Evolutionary conservation across 1,284 basidiomycete species (phyloP), one percentile per base, ranked within the genome.

Genomic region (Ganoderma leucocontextum): DNA sequence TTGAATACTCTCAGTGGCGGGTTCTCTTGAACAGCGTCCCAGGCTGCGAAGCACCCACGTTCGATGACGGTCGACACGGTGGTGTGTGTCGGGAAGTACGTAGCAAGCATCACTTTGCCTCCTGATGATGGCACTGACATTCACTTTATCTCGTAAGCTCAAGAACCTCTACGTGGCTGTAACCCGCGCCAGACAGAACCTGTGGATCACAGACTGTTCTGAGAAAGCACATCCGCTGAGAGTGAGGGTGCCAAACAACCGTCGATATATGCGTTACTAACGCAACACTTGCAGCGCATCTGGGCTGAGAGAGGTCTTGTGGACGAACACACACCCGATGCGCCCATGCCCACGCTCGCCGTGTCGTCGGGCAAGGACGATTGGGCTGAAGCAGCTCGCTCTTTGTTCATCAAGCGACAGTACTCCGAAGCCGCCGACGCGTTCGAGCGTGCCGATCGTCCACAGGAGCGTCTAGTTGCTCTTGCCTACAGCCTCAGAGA

Each of bases 91-190:
- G 81, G 0, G 90, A 92, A 78, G 89, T 87, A 74, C 1, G 79
- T 67, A 10, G 7, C 35, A 13, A 63, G 39, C 8, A 35, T 62
- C 2, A 1, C 38, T 22, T 9, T 9, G 22, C 5, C 36, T 25
- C 9, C 29, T 7, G 35, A 7, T 53, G 17, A 4, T 5, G 9
- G 15, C 22, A 13, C 10, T 47, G 4, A 39, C 22, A 25, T 38
- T 36, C 9, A 47, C 36, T 25, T 38, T 64, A 49, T 22, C 8
- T 9, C 47, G 3, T 12, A 49, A 91, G 89, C 78, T 92, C 35
- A 91, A 92, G 72, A 84, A 82, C 60, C 78, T 92, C 0, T 92
- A 92, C 66, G 91, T 92, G 5, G 91, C 90, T 0, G 83, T 91
- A 44, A 92, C 91, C 0, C 78, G 91, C 42, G 90, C 91, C 1